Base-by-base conservation (phyloP, 2,329 filamentous ascomycete genomes). In the Niveomyces coronatus region DNA sequence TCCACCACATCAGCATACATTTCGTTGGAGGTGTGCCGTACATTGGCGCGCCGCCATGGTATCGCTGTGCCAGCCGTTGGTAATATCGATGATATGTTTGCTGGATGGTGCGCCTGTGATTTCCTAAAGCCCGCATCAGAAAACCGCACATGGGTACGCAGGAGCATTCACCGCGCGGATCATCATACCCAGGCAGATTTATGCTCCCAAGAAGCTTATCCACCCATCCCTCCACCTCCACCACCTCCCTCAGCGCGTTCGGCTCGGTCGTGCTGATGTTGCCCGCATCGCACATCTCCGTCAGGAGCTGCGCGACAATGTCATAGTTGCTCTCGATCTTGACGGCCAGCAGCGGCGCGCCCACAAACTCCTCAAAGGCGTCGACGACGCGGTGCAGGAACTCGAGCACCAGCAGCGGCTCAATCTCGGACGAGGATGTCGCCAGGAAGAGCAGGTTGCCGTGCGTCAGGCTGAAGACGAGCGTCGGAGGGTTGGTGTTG, bases 1-100 rank as follows among this genome's bases (percentile, higher is more conserved):
- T 98, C 91, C 44, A 98, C 78, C 10, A 98, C 78, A 56, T 98
- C 91, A 41, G 94, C 89, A 57, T 96, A 96, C 48, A 98, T 71
- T 60, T 98, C 91, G 60, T 96, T 98, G 39, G 85, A 94, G 4
- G 89, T 96, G 58, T 98, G 91, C 13, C 88, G 75, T 37, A 98
- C 91, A 52, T 94, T 94, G 27, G 85, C 78, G 44, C 87, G 73
- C 44, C 91, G 76, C 91, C 91, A 98, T 2, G 88, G 88, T 28
- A 96, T 52, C 7, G 75, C 68, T 1, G 73, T 68, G 1, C 65
- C 65, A 47, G 66, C 71, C 13, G 67, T 56, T 14, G 64, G 47
- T 11, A 63, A 44, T 7, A 71, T 52, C 7, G 64, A 61, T 1
- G 67, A 55, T 13, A 58, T 42, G 30, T 49, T 58, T 1, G 65